phyloP scores from a whole-genome alignment of 1,139 yeast species.

The Geotrichum aggregatum region DNA sequence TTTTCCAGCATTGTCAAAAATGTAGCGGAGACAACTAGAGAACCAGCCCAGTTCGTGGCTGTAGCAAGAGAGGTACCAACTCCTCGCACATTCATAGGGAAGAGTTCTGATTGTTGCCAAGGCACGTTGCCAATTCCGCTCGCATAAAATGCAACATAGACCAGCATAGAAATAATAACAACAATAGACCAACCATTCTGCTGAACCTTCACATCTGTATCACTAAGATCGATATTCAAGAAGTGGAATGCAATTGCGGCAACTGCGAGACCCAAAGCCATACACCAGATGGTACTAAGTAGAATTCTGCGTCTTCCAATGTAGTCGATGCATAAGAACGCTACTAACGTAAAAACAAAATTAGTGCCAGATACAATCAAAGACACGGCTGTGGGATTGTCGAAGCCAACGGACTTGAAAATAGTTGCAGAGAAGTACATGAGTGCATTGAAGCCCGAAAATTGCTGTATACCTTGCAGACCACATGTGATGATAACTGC shows the following conservation, averaged over 20 bases:
- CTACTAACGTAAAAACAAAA: conserved; percentile 60
- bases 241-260: conserved; percentile 50
- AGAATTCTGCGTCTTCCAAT: conserved; percentile 62
- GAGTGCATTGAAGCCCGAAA: conserved; percentile 71
- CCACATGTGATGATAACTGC: conserved; percentile 67
- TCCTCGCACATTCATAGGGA: conserved; percentile 90
- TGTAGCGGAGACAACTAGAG: conserved; percentile 83
- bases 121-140: conserved; percentile 95
- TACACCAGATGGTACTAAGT: conserved; percentile 48
- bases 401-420: conserved; percentile 55
- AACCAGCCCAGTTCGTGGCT: conserved; percentile 96
- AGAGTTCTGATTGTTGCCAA: conserved; percentile 95
- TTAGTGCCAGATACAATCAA: conserved; percentile 63
- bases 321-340: conserved; percentile 54
- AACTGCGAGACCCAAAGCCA: conserved; percentile 40
- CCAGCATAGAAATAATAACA: conserved; percentile 77
- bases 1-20: conserved; percentile 90
- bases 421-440: conserved; percentile 72
- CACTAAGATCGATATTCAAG: conserved; percentile 50
- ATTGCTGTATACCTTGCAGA: conserved; percentile 68
- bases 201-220: conserved; percentile 41
- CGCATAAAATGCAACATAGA: conserved; percentile 85
- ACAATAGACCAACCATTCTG: conserved; percentile 83
- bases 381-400: conserved; percentile 60
- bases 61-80: conserved; percentile 88